Evolutionary conservation across 208 protist species (phyloP).

Genomic region (Naegleria gruberi): DNA sequence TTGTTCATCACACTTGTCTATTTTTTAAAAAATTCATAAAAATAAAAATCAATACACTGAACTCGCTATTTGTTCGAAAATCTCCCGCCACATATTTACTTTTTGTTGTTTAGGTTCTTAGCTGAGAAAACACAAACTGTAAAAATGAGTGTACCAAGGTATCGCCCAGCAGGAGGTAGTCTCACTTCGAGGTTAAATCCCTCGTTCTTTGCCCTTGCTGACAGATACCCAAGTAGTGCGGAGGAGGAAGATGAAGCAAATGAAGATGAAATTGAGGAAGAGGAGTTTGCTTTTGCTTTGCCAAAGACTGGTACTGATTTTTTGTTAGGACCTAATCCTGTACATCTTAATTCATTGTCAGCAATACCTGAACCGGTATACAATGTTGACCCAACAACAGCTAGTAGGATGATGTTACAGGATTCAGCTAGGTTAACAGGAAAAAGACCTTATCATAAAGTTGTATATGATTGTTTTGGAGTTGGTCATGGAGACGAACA

Average conservation of each 20-base stretch:
- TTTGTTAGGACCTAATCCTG: background rate
- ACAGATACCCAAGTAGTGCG: background rate
- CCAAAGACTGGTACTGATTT: background rate
- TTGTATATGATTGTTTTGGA: constrained; percentile 10
- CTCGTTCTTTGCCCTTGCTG: background rate
- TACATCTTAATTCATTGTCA: background rate
- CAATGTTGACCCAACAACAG: background rate
- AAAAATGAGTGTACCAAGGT: too few relatives aligned
- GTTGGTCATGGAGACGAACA: background rate
- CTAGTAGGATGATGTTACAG: background rate
- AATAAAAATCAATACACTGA: too few relatives aligned
- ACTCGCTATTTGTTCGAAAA: too few relatives aligned
- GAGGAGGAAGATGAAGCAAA: background rate
- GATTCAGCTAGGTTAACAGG: background rate
- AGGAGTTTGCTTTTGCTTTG: background rate
- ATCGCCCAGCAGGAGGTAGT: too few relatives aligned
- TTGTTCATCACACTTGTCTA: too few relatives aligned
- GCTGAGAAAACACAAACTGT: too few relatives aligned
- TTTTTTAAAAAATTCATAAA: too few relatives aligned
- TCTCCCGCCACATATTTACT: too few relatives aligned
- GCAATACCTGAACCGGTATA: background rate
- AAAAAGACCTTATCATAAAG: background rate
- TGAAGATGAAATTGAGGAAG: background rate
- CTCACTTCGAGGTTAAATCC: background rate
- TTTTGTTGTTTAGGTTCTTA: too few relatives aligned